Conservation (phyloP, 148 eudicot species). For the Bassia scoparia region DNA sequence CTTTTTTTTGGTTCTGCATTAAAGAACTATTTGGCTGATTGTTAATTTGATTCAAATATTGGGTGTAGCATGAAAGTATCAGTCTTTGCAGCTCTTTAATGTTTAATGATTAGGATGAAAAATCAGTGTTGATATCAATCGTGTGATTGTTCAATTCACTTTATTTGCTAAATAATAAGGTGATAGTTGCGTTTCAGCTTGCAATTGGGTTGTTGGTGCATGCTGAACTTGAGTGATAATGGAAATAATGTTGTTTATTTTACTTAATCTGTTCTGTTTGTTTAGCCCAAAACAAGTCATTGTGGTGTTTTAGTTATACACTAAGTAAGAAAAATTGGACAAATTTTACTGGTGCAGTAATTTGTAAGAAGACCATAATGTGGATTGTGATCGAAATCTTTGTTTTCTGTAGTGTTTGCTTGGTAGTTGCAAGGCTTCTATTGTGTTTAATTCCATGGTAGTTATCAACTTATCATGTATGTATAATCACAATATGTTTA, state of each 20-base stretch:
- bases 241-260: neutral
- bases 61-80: neutral
- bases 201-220: neutral
- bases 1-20: neutral
- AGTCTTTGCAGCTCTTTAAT: too few relatives aligned
- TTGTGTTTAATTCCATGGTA: neutral
- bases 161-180: neutral
- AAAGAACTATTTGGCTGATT: slow-evolving; percentile 3
- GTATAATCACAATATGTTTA: neutral
- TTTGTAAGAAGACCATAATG: neutral
- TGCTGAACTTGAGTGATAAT: neutral
- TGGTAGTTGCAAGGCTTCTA: neutral
- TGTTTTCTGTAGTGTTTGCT: too few relatives aligned
- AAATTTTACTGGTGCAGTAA: neutral
- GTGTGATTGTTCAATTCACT: neutral
- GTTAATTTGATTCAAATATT: neutral
- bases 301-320: neutral
- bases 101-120: neutral
- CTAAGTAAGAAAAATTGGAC: neutral
- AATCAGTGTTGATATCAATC: neutral
- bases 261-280: neutral
- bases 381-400: neutral
- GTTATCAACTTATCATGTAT: neutral
- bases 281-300: neutral
- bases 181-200: slow-evolving; percentile 4